Conservation (phyloP, 352 stramenopile species). For the Phytophthora macrochlamydospora region DNA sequence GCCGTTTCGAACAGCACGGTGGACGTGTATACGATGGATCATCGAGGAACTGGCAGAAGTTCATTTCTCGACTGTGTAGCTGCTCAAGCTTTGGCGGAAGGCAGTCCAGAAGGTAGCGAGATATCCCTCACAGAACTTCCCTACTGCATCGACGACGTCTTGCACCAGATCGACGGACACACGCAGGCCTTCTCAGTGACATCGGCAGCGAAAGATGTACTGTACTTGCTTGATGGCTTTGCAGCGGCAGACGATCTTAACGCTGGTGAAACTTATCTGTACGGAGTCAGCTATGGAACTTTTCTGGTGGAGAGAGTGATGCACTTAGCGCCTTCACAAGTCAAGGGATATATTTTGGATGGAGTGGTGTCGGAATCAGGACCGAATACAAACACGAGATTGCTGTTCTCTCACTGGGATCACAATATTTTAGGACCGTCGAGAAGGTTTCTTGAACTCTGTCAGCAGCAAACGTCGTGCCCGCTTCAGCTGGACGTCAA, state of each 20-base stretch:
- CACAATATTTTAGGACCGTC: slow-evolving; percentile 31
- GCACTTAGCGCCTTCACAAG: slow-evolving; percentile 39
- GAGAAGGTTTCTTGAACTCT: slow-evolving; percentile 33
- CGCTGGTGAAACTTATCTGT: slow-evolving; percentile 40
- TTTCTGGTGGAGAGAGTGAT: slow-evolving; percentile 59
- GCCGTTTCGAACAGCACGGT: slow-evolving; percentile 31
- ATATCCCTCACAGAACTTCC: slow-evolving; percentile 27
- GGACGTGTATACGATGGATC: slow-evolving; percentile 58
- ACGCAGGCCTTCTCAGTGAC: slow-evolving; percentile 50
- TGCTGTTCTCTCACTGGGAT: slow-evolving; percentile 45
- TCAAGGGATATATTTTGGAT: slow-evolving; percentile 62
- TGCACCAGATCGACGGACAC: slow-evolving; percentile 27
- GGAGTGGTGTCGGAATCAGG: slow-evolving; percentile 42
- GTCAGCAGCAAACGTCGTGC: slow-evolving; percentile 23
- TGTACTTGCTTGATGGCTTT: slow-evolving; percentile 21
- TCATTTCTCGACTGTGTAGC: slow-evolving; percentile 37
- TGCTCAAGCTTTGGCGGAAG: slow-evolving; percentile 33
- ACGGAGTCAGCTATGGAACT: slow-evolving; percentile 64
- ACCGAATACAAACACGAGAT: slow-evolving; percentile 11
- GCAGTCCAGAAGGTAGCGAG: slow-evolving; percentile 7
- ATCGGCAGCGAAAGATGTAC: slow-evolving; percentile 48
- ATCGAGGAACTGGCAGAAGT: slow-evolving; percentile 50
- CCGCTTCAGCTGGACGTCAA: slow-evolving; percentile 25
- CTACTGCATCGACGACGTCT: slow-evolving; percentile 32
- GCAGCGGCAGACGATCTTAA: slow-evolving; percentile 16